phyloP scores from a whole-genome alignment of 176 grass and related monocot genomes.

The Zoysia japonica region DNA sequence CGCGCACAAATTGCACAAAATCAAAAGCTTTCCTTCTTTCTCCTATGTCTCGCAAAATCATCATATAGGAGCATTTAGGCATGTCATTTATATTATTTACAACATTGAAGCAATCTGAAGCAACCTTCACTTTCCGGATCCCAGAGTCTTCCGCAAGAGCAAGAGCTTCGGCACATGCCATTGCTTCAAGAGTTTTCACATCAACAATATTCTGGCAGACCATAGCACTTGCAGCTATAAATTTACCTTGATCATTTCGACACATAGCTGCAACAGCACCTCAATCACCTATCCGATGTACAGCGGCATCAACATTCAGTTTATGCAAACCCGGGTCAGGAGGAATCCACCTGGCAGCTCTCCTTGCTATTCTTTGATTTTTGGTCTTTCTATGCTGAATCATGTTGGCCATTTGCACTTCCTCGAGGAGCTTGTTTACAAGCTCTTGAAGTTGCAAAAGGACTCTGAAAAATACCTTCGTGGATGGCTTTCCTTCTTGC shows the following conservation, averaged over 20 bases:
- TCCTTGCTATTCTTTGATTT: background rate
- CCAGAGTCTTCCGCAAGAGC: background rate
- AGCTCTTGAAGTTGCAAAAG: background rate
- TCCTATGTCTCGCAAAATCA: background rate
- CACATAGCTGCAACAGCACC: background rate
- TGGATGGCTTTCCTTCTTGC: background rate
- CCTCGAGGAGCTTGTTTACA: background rate
- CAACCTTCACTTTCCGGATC: background rate
- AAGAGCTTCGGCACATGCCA: background rate
- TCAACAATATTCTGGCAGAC: background rate
- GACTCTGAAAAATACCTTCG: background rate
- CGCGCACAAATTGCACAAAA: background rate
- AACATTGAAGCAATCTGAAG: background rate
- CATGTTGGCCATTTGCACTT: background rate
- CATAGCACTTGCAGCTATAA: background rate
- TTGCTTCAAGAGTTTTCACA: background rate
- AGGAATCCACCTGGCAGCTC: background rate
- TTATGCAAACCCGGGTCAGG: background rate
- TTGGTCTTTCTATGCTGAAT: background rate
- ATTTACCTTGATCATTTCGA: background rate
- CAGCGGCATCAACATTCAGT: background rate
- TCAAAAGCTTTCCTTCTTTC: background rate
- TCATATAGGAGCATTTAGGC: background rate
- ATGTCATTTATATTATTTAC: background rate
- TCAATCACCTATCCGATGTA: too few relatives aligned